These are phyloP conservation scores for Cucurbita maxima DNA, from an alignment of 306 rosid genomes.

Conservation along the genomic window DNA sequence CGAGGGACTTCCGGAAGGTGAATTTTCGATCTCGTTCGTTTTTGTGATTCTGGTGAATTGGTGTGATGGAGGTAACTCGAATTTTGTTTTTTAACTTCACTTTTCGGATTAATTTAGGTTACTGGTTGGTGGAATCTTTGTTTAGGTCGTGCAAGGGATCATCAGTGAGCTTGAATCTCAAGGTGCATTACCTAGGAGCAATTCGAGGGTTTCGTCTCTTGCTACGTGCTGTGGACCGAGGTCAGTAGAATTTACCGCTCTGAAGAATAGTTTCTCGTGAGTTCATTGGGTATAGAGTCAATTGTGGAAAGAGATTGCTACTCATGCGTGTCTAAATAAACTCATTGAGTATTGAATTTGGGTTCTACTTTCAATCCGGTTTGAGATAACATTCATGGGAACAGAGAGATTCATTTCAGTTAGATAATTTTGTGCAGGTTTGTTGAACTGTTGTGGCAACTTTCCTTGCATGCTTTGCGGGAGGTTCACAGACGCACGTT, in stretches of 20 bases:
- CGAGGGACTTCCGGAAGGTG: constrained; percentile 95
- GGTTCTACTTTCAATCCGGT: not conserved
- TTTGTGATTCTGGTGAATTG: not conserved
- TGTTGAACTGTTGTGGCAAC: constrained; percentile 98
- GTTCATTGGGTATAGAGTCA: constrained; percentile 1
- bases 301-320: not conserved
- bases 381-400: not conserved
- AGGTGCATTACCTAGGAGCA: constrained; percentile 94
- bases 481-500: constrained; percentile 94
- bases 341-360: too few relatives aligned
- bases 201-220: constrained; percentile 95
- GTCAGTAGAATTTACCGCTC: constrained; percentile 23
- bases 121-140: constrained; percentile 8
- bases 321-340: too few relatives aligned
- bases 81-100: not conserved
- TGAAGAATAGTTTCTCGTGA: not conserved
- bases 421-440: constrained; percentile 37
- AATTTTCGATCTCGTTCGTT: not conserved
- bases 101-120: constrained; percentile 2
- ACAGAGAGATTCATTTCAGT: not conserved
- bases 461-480: constrained; percentile 92
- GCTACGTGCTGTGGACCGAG: constrained; percentile 99
- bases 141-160: constrained; percentile 86
- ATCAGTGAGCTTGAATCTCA: constrained; percentile 99
- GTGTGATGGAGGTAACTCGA: not conserved